Evolutionary conservation across 1,284 basidiomycete genomes (phyloP).

Genomic region (Sporisorium graminicola): DNA sequence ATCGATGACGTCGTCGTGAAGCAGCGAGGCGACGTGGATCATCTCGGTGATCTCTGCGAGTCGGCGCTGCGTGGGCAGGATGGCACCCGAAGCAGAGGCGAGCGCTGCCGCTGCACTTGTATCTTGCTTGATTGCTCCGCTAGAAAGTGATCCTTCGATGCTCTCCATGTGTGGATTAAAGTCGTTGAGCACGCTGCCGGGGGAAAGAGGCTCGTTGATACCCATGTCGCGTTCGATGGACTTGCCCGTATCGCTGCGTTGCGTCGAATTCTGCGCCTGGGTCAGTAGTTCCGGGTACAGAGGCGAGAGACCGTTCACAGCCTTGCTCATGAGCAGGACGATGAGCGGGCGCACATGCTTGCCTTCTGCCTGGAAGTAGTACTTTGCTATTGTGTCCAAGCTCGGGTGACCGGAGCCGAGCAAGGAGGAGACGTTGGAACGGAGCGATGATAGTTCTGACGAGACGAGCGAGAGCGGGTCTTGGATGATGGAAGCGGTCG

Average conservation of each 20-base stretch:
- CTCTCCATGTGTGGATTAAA: conserved; percentile 76
- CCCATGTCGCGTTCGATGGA: conserved; percentile 62
- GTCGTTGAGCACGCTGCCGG: conserved; percentile 83
- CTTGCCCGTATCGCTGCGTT: conserved; percentile 57
- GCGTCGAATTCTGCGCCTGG: conserved; percentile 64
- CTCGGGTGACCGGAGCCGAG: conserved; percentile 89
- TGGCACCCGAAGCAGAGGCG: conserved; percentile 33
- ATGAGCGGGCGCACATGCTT: conserved; percentile 92
- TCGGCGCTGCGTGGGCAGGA: conserved; percentile 87
- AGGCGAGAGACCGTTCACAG: conserved; percentile 84
- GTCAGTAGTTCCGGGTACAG: conserved; percentile 71
- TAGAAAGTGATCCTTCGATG: conserved; percentile 32
- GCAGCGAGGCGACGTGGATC: conserved; percentile 95
- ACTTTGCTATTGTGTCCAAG: conserved; percentile 88
- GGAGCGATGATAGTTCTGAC: conserved; percentile 78
- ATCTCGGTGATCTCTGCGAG: conserved; percentile 98
- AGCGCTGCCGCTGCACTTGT: conserved; percentile 17
- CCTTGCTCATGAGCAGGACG: conserved; percentile 89
- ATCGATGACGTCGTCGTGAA: conserved; percentile 97
- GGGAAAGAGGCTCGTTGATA: conserved; percentile 79
- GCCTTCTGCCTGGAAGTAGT: conserved; percentile 81
- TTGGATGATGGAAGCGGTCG: conserved; percentile 40
- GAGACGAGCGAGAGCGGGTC: conserved; percentile 63
- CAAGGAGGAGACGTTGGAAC: conserved; percentile 81
- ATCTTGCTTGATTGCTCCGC: conserved; percentile 3